Evolutionary conservation across 768 basidiomycete species (phyloP).

Genomic region (Tricholoma saponaceum): DNA sequence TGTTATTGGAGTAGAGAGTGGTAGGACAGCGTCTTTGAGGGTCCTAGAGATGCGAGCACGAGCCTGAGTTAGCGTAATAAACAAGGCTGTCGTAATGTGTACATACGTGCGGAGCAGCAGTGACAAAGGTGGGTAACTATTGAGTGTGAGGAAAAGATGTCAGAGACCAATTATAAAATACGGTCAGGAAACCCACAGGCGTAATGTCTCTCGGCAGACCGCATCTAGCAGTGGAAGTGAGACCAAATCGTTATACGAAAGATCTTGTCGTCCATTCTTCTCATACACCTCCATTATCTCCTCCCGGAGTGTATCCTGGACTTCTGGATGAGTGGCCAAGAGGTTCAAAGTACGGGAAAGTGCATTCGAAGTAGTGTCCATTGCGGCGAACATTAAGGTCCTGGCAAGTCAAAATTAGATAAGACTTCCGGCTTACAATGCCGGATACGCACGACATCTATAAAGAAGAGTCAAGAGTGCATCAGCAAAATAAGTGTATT

Average conservation of each 20-base stretch:
- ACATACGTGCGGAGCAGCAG: conserved; percentile 13
- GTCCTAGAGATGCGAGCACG: too few relatives aligned
- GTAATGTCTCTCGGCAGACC: conserved; percentile 34
- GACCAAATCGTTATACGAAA: conserved; percentile 34
- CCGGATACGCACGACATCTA: conserved; percentile 10
- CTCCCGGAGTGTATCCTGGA: conserved; percentile 31
- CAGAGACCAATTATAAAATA: conserved; percentile 9
- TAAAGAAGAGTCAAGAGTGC: background rate
- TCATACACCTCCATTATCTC: conserved; percentile 26
- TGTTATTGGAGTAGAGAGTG: too few relatives aligned
- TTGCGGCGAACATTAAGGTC: conserved; percentile 30
- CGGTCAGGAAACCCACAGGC: conserved; percentile 26
- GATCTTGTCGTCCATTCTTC: conserved; percentile 19
- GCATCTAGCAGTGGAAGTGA: conserved; percentile 34
- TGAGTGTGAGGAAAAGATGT: background rate
- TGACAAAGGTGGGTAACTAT: conserved; percentile 13
- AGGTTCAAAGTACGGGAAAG: conserved; percentile 31
- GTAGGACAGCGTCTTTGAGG: too few relatives aligned
- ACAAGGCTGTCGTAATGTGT: too few relatives aligned
- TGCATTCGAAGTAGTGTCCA: conserved; percentile 40
- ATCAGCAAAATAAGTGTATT: background rate
- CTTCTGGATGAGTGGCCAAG: conserved; percentile 25
- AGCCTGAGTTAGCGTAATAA: too few relatives aligned
- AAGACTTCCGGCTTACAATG: background rate
- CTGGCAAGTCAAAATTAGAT: conserved; percentile 3